Base-by-base conservation (phyloP, 805 yeast species). In the Candida pseudoglaebosa region DNA sequence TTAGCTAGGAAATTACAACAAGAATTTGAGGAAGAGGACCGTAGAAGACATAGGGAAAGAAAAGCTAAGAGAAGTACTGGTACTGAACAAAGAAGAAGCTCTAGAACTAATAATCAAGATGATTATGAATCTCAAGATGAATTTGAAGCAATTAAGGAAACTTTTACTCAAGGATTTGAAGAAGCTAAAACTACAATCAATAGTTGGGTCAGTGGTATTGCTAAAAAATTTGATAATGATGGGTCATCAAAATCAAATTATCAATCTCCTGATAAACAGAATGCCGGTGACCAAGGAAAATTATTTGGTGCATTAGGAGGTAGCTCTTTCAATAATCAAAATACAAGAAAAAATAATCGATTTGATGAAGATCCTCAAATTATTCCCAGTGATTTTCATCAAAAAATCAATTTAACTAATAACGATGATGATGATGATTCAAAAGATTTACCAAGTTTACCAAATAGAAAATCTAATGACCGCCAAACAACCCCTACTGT, bases 1-100 rank as follows among this genome's bases (percentile, higher is more conserved):
- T 69, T 89, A 48, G 98, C 98, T 1, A 77, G 93, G 45, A 71
- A 75, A 51, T 69, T 91, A 53, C 95, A 91, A 43, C 76, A 78
- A 50, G 78, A 83, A 51, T 84, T 71, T 44, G 73, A 67, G 47
- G 41, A 50, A 35, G 73, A 68, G 41, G 73, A 65, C 43, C 55
- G 62, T 29, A 52, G 59, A 40, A 57, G 69, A 45, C 52, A 58
- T 29, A 46, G 46, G 15, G 52, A 39, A 20, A 47, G 43, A 35
- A 44, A 47, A 40, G 42, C 40, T 44, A 44, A 15, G 21, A 36
- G 14, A 16, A 22, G 21, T 15, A 46, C n/a, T n/a, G n/a, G 41
- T 24, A 45, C 36, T 28, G 44, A 41, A 37, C 32, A 34, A 20
- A 35, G 29, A 39, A 47, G 7, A 44, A 36, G 19, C 36, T 32